Evolutionary conservation across 179 eudicot genomes (phyloP).

Genomic region (Beta macrorhiza): DNA sequence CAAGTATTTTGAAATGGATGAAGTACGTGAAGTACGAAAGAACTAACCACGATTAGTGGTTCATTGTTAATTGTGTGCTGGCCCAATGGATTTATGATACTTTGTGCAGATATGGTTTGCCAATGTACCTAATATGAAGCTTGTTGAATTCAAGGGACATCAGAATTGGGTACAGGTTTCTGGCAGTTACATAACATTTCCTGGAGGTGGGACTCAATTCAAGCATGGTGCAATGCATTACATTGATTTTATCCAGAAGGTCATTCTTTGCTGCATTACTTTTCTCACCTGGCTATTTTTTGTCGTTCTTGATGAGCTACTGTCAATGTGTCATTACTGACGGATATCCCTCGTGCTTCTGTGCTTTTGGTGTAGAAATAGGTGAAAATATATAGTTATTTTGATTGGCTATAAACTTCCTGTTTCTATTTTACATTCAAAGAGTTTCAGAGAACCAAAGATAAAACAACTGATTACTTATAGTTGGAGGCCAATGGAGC

Average conservation of each 20-base stretch:
- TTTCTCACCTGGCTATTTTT: background rate
- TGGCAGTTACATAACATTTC: conserved; percentile 42
- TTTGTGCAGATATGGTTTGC: conserved; percentile 42
- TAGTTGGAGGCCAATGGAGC: background rate
- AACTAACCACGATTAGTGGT: background rate
- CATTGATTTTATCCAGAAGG: conserved; percentile 44
- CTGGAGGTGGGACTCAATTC: conserved; percentile 49
- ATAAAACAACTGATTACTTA: background rate
- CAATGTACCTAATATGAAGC: conserved; percentile 44
- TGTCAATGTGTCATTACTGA: background rate
- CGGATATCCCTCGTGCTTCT: background rate
- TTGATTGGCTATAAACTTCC: too few relatives aligned
- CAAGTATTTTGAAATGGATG: too few relatives aligned
- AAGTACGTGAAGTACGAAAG: background rate
- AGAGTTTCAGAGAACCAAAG: background rate
- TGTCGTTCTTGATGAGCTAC: background rate
- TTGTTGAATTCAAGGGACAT: conserved; percentile 43
- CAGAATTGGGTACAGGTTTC: conserved; percentile 45
- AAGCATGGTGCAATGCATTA: conserved; percentile 36
- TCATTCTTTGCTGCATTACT: conserved; percentile 14
- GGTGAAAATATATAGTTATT: background rate
- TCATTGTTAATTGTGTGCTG: background rate
- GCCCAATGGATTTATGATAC: background rate
- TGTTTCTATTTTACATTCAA: too few relatives aligned
- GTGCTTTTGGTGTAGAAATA: background rate